Evolutionary conservation across 2,329 filamentous ascomycete genomes (phyloP), one percentile per base, ranked within the genome.

Genomic region (Emmonsiellopsis sp.): DNA sequence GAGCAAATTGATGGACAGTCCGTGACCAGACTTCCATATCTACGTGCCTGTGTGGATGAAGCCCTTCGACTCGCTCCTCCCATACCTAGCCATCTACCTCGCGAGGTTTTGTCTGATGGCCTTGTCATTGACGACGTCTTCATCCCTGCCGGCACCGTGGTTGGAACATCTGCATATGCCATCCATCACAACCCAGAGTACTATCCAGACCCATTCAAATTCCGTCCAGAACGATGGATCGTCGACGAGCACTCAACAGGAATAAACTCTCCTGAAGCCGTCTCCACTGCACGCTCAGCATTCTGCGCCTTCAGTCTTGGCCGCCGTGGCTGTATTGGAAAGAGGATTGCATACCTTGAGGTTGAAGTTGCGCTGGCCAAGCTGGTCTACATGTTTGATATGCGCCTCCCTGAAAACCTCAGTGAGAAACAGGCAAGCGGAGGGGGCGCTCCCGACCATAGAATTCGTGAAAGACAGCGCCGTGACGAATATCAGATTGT

Each of bases 231-330:
- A 41, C 65, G 69, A 1, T 72, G 69, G 69, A 61, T 72, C 42
- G 53, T 55, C 20, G 57, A 55, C n/a, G 54, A 55, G 15, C 53
- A 48, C 35, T 26, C 47, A 34, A 26, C 20, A 26, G 20, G 20
- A 26, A 50, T 57, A 26, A 55, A 48, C 1, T 49, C 56, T n/a
- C 53, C 53, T 35, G 53, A 58, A 9, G 34, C 46, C 30, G 71
- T 81, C 1, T 71, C 75, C 2, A 63, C 73, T 5, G 84, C 86
- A 6, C 55, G 57, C 31, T 45, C 52, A 2, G 57, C 57, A 6
- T 58, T 58, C 37, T 57, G 51, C 31, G 37, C 57, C 7, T 74
- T 74, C 51, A 71, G 68, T 44, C 67, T 73, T 38, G 72, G 72
- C 1, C 68, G 67, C 2, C 64, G 70, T 2, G 70, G 70, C 0